Base-by-base conservation (phyloP, 139 green algal species). In the Ettlia oleoabundans region DNA sequence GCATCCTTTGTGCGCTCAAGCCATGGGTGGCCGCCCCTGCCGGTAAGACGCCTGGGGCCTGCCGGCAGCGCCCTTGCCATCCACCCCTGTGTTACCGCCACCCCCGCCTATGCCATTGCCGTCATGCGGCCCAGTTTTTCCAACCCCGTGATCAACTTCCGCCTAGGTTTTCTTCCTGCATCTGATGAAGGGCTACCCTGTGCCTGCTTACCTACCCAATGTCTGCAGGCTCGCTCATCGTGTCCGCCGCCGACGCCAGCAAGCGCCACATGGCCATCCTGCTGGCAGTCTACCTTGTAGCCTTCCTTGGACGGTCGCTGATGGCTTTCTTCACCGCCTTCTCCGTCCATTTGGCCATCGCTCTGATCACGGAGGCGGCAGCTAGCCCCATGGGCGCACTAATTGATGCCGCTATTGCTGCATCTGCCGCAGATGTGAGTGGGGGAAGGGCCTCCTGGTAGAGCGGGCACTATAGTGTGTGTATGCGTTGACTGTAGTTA, bases 251-350 rank as follows among this genome's bases (percentile, higher is more conserved):
- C 41, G 82, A 86, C 43, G 33, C 55, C 32, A 53, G 26, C 41
- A 21, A 52, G 30, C 7, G 35, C 55, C 82, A 86, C 58, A 30
- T 55, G 26, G 28, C 19, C 9, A 35, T 82, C 18, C 53, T 83
- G 61, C 32, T 86, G 41, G 30, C 35, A 1, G 52, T 35, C 19
- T 86, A 70, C 58, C 26, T 66, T 2, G 24, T 71, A 0, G 30
- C 52, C 30, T 52, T 67, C 10, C 66, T 64, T 24, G 63, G 53
- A 1, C 82, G 82, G 24, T 43, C 41, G 30, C 1, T 77, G 6
- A 86, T 86, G 28, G 33, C 82, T n/a, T 32, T 83, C 6, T 79
- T 70, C 18, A 41, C 40, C 22, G 41, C 28, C 66, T 86, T 83
- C 35, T 30, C 28, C 33, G 37, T 51, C 32, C 61, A 78, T 32